Evolutionary conservation across 1,284 basidiomycete species (phyloP), one percentile per base, ranked within the genome.

Genomic region (Melampsora larici-populina): DNA sequence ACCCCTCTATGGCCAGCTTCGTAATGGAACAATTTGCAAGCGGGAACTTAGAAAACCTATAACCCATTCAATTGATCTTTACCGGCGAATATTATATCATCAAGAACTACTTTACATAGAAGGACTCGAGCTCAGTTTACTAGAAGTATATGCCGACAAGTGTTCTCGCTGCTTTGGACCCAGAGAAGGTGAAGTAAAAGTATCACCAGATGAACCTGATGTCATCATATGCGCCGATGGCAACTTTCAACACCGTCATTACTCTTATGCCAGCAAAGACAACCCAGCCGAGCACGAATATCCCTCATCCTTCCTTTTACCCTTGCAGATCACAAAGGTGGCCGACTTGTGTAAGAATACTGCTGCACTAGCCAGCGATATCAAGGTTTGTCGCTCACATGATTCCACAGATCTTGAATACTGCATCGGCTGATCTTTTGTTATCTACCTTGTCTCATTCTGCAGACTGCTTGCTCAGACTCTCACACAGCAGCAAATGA

Each of bases 401-500:
- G 5, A 36, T 36, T 36, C 3, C 51, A 55, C 7, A 21, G 51
- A 26, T 55, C 51, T 55, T 15, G 17, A 55, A 55, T 21, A 49
- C 48, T 49, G 13, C 21, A 55, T 4, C 17, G 6, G 17, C 51
- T 55, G 13, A 55, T 24, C 51, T 15, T 55, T 55, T 55, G 51
- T 11, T 55, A 21, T 18, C 5, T 55, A 18, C 17, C 3, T 55
- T 6, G 17, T 5, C 17, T 55, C 24, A 6, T 24, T 21, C 24
- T 15, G 2, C 13, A 55, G 18, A 55, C 51, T 55, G 51, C 51
- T 21, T 69, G 67, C 49, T 24, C 46, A 26, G 67, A 69, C 7
- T 69, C 67, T 48, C 67, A 69, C 67, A 69, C 43, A 48, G 67
- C 67, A 4, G 67, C 67, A 6, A 69, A 49, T 43, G 48, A 69